Base-by-base conservation (phyloP, 2,329 filamentous ascomycete species). In the Diaporthe nobilis region DNA sequence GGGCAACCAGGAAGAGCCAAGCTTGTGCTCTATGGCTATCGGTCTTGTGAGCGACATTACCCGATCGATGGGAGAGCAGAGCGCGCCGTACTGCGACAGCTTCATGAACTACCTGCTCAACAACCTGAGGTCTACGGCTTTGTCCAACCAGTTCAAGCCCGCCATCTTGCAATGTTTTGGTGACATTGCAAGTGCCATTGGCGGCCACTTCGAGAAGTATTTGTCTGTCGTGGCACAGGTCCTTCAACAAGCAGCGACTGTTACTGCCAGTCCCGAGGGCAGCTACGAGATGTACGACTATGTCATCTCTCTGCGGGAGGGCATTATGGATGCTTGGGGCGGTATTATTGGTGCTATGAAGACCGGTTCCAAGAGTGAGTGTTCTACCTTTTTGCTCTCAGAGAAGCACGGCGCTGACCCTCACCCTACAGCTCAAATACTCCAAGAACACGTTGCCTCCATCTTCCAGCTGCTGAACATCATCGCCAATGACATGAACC, bases 311-410 rank as follows among this genome's bases (percentile, higher is more conserved):
- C 90, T 99, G 67, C 93, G 97, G 72, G 97, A 99, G 83, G 97
- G 96, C 80, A 98, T 99, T 79, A 98, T 98, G 93, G 97, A 99
- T 88, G 97, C 97, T 47, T 99, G 97, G 96, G 95, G 96, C 81
- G 97, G 97, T 79, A 97, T 98, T 79, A 95, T 99, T 82, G 92
- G 96, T 84, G 95, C 97, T 72, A 95, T 98, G 93, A 98, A 97
- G 88, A 86, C 90, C 71, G 94, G 93, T 81, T 88, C 88, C 81
- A 96, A 96, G 88, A 92, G 93, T 94, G 85, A 84, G 92, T 86
- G 8, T n/a, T 13, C 6, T 34, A n/a, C 34, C 58, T 25, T 49
- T 28, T 37, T 25, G 0, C 34, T 9, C 31, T 53, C 51, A 31
- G 28, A 57, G 15, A 51, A 17, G 13, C 9, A 53, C 39, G 37